phyloP scores from a whole-genome alignment of 208 protist genomes.

The Balamuthia mandrillaris region DNA sequence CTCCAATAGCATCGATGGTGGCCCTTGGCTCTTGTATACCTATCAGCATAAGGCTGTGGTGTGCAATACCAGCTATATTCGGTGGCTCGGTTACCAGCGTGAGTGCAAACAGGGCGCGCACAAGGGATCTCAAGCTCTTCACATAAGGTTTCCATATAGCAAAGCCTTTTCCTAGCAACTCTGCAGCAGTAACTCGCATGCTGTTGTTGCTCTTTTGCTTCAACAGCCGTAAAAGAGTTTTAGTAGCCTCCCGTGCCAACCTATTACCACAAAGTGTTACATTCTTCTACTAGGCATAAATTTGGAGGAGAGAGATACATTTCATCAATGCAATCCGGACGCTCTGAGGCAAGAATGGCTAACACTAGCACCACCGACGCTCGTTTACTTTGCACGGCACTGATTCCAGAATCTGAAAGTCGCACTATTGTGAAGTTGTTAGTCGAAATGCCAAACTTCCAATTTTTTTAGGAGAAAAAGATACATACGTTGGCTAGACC shows the following conservation, averaged over 20 bases:
- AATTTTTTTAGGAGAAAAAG: not conserved
- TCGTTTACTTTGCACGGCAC: too few species aligned
- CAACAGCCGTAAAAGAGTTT: not conserved
- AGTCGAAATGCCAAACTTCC: not conserved
- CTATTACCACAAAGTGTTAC: too few species aligned
- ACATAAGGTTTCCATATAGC: not conserved
- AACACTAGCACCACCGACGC: too few species aligned
- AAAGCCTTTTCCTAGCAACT: conserved; percentile 21
- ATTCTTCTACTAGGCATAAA: too few species aligned
- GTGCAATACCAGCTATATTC: not conserved
- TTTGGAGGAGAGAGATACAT: too few species aligned
- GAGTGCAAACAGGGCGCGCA: not conserved
- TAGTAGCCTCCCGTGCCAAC: not conserved
- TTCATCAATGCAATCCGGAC: too few species aligned
- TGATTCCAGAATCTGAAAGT: too few species aligned
- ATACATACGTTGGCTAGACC: not conserved
- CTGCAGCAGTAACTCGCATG: not conserved
- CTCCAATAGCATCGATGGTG: not conserved
- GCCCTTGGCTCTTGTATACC: not conserved
- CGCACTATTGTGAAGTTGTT: not conserved
- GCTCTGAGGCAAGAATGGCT: too few species aligned
- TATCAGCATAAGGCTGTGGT: not conserved
- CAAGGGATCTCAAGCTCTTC: conserved; percentile 7
- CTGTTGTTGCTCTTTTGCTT: not conserved
- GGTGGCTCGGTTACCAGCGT: not conserved